phyloP scores from a whole-genome alignment of 2,329 filamentous ascomycete genomes.

The Catunica adiposa region DNA sequence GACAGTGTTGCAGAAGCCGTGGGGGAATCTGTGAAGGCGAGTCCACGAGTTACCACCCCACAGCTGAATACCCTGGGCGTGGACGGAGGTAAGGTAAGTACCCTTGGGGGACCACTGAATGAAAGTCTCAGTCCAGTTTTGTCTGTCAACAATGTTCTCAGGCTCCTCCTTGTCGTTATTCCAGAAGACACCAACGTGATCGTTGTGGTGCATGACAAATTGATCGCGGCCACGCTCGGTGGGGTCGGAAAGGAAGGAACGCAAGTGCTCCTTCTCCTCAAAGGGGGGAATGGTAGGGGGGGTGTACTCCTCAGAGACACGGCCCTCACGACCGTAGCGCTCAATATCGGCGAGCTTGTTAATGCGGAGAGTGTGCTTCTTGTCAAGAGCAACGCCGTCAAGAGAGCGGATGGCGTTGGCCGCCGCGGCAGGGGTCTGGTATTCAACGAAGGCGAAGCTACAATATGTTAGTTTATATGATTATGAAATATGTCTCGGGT shows the following conservation, averaged over 20 bases:
- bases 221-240: conserved; percentile 73
- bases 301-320: conserved; percentile 80
- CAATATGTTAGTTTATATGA: conserved; percentile 4
- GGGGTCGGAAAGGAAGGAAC: conserved; percentile 80
- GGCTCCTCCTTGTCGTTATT: conserved; percentile 89
- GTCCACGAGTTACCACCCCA: conserved; percentile 88
- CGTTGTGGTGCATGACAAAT: conserved; percentile 84
- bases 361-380: conserved; percentile 85
- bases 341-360: conserved; percentile 99
- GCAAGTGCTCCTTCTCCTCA: conserved; percentile 85
- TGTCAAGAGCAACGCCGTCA: conserved; percentile 76
- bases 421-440: conserved; percentile 77
- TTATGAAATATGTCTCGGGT: neutral
- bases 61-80: conserved; percentile 89
- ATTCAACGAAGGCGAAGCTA: conserved; percentile 95
- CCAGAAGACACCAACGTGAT: conserved; percentile 91
- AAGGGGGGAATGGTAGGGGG: conserved; percentile 72
- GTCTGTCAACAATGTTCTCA: conserved; percentile 77
- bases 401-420: conserved; percentile 77
- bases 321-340: conserved; percentile 83
- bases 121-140: conserved; percentile 96
- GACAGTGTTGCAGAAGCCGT: conserved; percentile 87
- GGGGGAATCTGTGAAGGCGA: conserved; percentile 80
- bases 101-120: conserved; percentile 95
- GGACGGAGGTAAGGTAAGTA: conserved; percentile 86